A percentile compares a stretch with the other conserved stretches of the same genome.
These are phyloP conservation scores for Leersia perrieri DNA, from an alignment of 176 grass and related monocot species.

Conservation along the genomic window DNA sequence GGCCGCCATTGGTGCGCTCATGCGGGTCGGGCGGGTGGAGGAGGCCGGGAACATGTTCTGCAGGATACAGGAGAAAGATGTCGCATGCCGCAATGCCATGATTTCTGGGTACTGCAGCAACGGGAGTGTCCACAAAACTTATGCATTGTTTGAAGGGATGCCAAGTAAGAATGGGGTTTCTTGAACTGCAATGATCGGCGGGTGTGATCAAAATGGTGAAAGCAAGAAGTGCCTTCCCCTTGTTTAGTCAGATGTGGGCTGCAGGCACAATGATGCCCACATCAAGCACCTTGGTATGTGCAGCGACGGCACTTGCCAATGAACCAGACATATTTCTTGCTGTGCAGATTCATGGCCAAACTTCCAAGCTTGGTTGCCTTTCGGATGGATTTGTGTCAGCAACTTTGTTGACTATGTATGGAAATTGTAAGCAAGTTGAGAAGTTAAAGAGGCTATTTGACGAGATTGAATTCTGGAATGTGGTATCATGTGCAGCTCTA, in stretches of 20 bases:
- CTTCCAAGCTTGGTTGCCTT: slow-evolving; percentile 35
- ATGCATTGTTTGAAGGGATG: slow-evolving; percentile 29
- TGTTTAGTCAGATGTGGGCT: slow-evolving; percentile 45
- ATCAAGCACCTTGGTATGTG: slow-evolving; percentile 50
- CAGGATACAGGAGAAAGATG: slow-evolving; percentile 27
- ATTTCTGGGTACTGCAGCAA: slow-evolving; percentile 27
- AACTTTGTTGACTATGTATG: slow-evolving; percentile 56
- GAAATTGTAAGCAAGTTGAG: slow-evolving; percentile 45
- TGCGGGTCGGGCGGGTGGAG: slow-evolving; percentile 32
- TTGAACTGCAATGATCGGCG: slow-evolving; percentile 56
- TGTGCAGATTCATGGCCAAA: slow-evolving; percentile 45
- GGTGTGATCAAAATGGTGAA: slow-evolving; percentile 47
- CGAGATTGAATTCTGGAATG: slow-evolving; percentile 38
- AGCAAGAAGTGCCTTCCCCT: slow-evolving; percentile 25
- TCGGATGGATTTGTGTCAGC: slow-evolving; percentile 47
- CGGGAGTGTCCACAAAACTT: not conserved
- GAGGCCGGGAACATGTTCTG: slow-evolving; percentile 32
- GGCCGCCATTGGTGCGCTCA: slow-evolving; percentile 40
- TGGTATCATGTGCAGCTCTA: slow-evolving; percentile 54
- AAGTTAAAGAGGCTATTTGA: slow-evolving; percentile 45
- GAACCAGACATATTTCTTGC: slow-evolving; percentile 33
- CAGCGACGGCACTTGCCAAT: too few relatives aligned
- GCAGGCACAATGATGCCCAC: slow-evolving; percentile 29
- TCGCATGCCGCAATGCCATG: slow-evolving; percentile 31
- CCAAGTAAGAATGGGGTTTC: slow-evolving; percentile 42